These are phyloP conservation scores for Taxawa tesnikishii DNA, from an alignment of 2,329 filamentous ascomycete species.

Conservation along the genomic window DNA sequence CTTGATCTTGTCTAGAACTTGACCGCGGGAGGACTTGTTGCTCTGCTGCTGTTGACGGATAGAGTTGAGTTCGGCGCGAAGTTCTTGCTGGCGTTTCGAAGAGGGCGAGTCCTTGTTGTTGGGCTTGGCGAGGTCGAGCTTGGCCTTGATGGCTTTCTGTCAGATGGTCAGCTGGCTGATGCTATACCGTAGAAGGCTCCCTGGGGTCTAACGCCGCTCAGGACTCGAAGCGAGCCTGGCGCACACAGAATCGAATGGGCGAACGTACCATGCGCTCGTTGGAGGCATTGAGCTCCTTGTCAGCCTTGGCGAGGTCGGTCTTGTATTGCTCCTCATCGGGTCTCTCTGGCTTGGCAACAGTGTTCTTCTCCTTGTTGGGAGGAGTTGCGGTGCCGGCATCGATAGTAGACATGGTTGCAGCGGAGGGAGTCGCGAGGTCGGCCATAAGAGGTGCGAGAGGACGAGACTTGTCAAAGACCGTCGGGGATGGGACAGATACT, in stretches of 20 bases:
- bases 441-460: too few relatives aligned
- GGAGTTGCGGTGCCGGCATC: slow-evolving; percentile 19
- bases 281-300: slow-evolving; percentile 72
- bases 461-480: too few relatives aligned
- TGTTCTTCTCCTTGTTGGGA: slow-evolving; percentile 12
- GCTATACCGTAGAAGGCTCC: too few relatives aligned
- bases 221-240: too few relatives aligned
- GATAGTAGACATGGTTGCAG: slow-evolving; percentile 20
- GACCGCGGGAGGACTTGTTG: slow-evolving; percentile 69
- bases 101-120: slow-evolving; percentile 72
- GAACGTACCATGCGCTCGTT: slow-evolving; percentile 46
- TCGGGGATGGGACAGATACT: too few relatives aligned
- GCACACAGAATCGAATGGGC: too few relatives aligned
- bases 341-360: slow-evolving; percentile 57
- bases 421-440: slow-evolving; percentile 23
- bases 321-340: slow-evolving; percentile 82
- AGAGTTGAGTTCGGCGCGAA: slow-evolving; percentile 67
- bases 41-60: slow-evolving; percentile 81
- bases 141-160: slow-evolving; percentile 76
- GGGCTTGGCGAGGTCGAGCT: slow-evolving; percentile 72
- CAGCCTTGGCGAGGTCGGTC: slow-evolving; percentile 61
- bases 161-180: too few relatives aligned
- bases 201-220: too few relatives aligned
- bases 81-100: slow-evolving; percentile 73
- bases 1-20: slow-evolving; percentile 83